phyloP scores from a whole-genome alignment of 352 stramenopile species.

The Pythium periplocum region DNA sequence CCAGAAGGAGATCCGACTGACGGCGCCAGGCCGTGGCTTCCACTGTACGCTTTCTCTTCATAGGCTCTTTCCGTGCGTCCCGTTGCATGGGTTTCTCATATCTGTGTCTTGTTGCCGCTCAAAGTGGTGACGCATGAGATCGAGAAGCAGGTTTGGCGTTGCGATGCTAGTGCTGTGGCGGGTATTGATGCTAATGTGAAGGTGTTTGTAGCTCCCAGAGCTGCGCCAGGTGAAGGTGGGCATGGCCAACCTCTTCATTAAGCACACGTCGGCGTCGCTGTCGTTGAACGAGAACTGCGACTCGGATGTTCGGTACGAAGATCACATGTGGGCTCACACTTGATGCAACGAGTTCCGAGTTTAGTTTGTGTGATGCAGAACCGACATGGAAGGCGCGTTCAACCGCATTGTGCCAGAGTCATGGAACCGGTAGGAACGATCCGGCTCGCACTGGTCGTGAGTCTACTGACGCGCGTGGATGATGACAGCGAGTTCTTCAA shows the following conservation, averaged over 20 bases:
- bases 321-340: neutral
- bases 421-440: slow-evolving; percentile 62
- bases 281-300: slow-evolving; percentile 97
- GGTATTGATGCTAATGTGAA: neutral
- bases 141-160: slow-evolving; percentile 60
- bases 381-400: slow-evolving; percentile 93
- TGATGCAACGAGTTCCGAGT: too few species aligned
- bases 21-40: slow-evolving; percentile 72
- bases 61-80: neutral
- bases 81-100: neutral
- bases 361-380: slow-evolving; percentile 32
- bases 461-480: neutral
- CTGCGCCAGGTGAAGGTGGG: slow-evolving; percentile 86
- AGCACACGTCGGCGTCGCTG: slow-evolving; percentile 94
- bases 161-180: neutral
- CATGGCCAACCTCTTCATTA: slow-evolving; percentile 94
- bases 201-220: slow-evolving; percentile 39
- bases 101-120: neutral
- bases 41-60: slow-evolving; percentile 35
- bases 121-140: slow-evolving; percentile 80
- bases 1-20: slow-evolving; percentile 85
- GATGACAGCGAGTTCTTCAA: slow-evolving; percentile 71
- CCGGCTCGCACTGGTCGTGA: neutral
- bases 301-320: slow-evolving; percentile 81
- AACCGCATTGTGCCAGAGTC: slow-evolving; percentile 91